A percentile compares a stretch with the other conserved stretches of the same genome.
These are phyloP conservation scores for Pythium dissimile DNA, from an alignment of 352 stramenopile species.

Conservation along the genomic window DNA sequence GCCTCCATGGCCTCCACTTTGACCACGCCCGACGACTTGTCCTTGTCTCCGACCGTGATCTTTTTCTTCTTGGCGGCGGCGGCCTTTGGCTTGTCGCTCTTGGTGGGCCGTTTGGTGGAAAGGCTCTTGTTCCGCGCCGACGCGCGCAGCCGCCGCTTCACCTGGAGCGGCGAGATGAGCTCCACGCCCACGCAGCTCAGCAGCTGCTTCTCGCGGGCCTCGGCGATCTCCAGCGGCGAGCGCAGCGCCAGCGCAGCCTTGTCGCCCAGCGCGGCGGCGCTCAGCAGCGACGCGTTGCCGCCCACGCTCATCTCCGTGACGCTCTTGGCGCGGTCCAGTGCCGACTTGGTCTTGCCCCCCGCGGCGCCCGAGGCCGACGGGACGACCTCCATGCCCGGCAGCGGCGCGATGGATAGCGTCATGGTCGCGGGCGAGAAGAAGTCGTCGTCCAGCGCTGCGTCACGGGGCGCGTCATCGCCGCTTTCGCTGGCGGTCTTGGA, in stretches of 20 bases:
- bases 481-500: not conserved
- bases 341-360: not conserved
- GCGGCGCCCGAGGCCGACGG: not conserved
- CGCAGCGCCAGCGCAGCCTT: conserved; percentile 27
- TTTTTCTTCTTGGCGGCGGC: conserved; percentile 63
- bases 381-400: conserved; percentile 68
- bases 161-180: conserved; percentile 75
- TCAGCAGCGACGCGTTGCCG: conserved; percentile 22
- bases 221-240: conserved; percentile 69
- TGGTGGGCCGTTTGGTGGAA: conserved; percentile 32
- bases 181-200: conserved; percentile 81
- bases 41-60: conserved; percentile 28
- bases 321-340: conserved; percentile 40
- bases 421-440: conserved; percentile 77
- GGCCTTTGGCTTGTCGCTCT: conserved; percentile 22
- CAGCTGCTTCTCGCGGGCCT: conserved; percentile 75
- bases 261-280: conserved; percentile 14
- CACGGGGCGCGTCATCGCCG: too few species aligned
- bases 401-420: conserved; percentile 38
- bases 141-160: conserved; percentile 71
- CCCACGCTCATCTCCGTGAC: conserved; percentile 35
- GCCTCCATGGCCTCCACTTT: conserved; percentile 88
- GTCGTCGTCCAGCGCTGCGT: conserved; percentile 50
- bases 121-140: conserved; percentile 57
- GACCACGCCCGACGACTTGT: conserved; percentile 70